Base-by-base conservation (phyloP, 306 rosid species). In the Glycine soja region DNA sequence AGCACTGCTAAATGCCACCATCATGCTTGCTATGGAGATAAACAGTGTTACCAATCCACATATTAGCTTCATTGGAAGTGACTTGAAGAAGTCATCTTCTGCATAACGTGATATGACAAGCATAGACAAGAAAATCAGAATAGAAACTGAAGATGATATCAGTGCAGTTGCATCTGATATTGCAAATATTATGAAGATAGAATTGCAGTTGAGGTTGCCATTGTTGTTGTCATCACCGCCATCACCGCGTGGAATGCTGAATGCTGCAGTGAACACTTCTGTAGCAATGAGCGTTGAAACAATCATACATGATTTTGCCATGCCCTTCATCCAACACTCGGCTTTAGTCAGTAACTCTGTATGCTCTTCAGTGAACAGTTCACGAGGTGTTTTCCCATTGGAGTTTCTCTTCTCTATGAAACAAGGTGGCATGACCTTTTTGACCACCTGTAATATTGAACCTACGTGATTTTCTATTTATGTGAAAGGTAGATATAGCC, bases 251-350 rank as follows among this genome's bases (percentile, higher is more conserved):
- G 89, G 87, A 24, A 77, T 4, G 57, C 34, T 83, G 40, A 88
- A 80, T 24, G 80, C 84, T 4, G 82, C 82, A 9, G 87, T 2
- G n/a, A 85, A 85, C 43, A 83, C 87, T 2, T 76, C 77, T 2
- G 86, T 80, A 0, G 85, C 69, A 12, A 85, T 85, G 5, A 88
- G 56, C 0, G 91, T 59, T 5, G 89, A 71, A 10, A 78, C 86
- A 0, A 88, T 10, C 84, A 81, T 50, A 13, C 89, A 86, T 0
- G 71, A 70, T 0, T 59, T 56, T 0, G 86, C 75, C 4, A 84
- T 81, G 11, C 16, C 1, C 73, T 83, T 88, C 89, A 81, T 88
- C 89, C 88, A 88, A 11, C 9, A 0, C 12, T 86, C 89, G 57
- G 86, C 91, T 10, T 51, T 15, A 0, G 24, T 14, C 48, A 79